Percentiles rank a stretch among this genome's conserved stretches.
Conservation (phyloP, 306 rosid species). For the Coriaria nepalensis region DNA sequence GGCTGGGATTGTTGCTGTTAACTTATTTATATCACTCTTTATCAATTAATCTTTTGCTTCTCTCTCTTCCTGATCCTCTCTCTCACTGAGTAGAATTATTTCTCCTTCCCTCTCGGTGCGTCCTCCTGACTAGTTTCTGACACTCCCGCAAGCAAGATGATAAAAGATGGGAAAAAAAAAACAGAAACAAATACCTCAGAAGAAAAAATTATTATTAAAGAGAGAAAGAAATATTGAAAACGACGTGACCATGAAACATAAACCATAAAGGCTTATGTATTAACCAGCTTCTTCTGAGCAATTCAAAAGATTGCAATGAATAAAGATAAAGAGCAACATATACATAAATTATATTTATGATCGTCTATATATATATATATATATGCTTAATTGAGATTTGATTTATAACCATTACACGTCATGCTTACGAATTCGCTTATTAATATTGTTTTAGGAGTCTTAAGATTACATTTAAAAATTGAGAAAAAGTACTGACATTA, state of each 20-base stretch:
- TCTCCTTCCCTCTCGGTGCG: constrained; percentile 27
- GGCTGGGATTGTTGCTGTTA: background rate
- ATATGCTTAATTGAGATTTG: too few relatives aligned
- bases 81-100: background rate
- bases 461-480: too few relatives aligned
- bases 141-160: constrained; percentile 57
- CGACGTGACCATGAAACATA: constrained; percentile 73
- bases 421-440: too few relatives aligned
- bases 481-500: too few relatives aligned
- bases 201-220: background rate
- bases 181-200: constrained; percentile 10
- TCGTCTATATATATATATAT: too few relatives aligned
- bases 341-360: background rate
- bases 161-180: constrained; percentile 48
- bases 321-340: background rate
- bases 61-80: constrained; percentile 22
- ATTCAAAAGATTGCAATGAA: background rate
- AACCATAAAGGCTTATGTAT: constrained; percentile 47
- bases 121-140: constrained; percentile 54
- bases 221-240: constrained; percentile 34
- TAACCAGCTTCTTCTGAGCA: constrained; percentile 17
- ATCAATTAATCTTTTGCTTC: constrained; percentile 20
- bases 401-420: too few relatives aligned
- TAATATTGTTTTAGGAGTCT: too few relatives aligned
- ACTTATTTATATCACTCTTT: background rate